phyloP scores from a whole-genome alignment of 805 yeast genomes.

The Nakazawaea holstii region DNA sequence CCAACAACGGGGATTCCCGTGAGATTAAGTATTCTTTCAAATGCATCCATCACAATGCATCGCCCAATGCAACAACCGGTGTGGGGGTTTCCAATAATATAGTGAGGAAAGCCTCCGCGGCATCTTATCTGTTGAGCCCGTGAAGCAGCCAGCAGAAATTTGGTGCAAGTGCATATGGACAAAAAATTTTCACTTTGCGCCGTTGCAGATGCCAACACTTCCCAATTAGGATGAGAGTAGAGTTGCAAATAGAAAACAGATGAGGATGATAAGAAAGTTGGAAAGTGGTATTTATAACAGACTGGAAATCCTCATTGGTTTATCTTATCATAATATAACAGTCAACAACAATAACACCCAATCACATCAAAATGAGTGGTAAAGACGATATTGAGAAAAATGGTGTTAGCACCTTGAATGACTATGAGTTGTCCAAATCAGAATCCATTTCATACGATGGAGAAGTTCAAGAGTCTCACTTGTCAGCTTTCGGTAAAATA shows the following conservation, averaged over 20 bases:
- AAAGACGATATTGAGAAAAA: conserved; percentile 6
- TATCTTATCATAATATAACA: neutral
- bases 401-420: neutral
- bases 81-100: too few relatives aligned
- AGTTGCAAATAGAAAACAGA: neutral
- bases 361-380: conserved; percentile 2
- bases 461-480: conserved; percentile 1
- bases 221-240: too few relatives aligned
- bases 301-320: neutral
- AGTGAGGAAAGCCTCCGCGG: too few relatives aligned
- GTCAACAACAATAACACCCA: neutral
- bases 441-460: conserved; percentile 6
- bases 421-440: neutral
- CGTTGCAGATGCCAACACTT: too few relatives aligned
- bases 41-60: too few relatives aligned
- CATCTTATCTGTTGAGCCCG: neutral
- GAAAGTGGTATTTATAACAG: too few relatives aligned
- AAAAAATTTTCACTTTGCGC: neutral
- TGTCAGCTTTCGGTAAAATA: conserved; percentile 4
- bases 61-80: too few relatives aligned
- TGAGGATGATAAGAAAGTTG: too few relatives aligned
- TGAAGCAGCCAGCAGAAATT: neutral
- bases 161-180: neutral
- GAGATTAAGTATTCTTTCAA: too few relatives aligned
- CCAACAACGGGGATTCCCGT: too few relatives aligned